These are phyloP conservation scores for Hanseniaspora uvarum DNA, from an alignment of 1,139 yeast species.

Conservation along the genomic window DNA sequence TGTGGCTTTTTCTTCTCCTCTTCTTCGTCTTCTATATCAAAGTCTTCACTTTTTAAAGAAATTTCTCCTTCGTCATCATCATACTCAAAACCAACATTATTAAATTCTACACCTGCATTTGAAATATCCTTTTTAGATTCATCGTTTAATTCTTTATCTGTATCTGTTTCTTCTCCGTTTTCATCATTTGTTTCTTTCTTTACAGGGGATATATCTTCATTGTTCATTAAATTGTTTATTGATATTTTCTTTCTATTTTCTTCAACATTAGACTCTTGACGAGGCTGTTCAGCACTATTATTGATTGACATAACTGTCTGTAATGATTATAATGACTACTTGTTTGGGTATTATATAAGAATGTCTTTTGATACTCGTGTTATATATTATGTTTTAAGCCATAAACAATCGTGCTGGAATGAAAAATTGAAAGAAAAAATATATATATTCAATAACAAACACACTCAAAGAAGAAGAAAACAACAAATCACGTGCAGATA, in stretches of 20 bases:
- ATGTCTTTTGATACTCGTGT: too few relatives aligned
- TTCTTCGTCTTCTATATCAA: slow-evolving; percentile 8
- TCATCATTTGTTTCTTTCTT: slow-evolving; percentile 20
- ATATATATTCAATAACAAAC: not conserved
- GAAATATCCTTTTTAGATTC: not conserved
- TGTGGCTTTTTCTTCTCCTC: slow-evolving; percentile 6
- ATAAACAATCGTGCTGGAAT: too few relatives aligned
- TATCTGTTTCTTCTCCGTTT: slow-evolving; percentile 28
- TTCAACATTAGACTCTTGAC: not conserved
- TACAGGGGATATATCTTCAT: slow-evolving; percentile 24
- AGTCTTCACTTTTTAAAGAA: slow-evolving; percentile 6
- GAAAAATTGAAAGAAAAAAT: not conserved
- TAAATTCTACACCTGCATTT: slow-evolving; percentile 29
- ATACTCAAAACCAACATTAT: slow-evolving; percentile 29
- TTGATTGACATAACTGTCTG: not conserved
- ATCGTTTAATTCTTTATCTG: slow-evolving; percentile 28
- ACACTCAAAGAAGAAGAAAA: not conserved
- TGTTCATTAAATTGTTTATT: slow-evolving; percentile 30
- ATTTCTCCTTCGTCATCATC: slow-evolving; percentile 23
- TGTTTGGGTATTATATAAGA: not conserved
- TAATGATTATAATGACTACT: not conserved
- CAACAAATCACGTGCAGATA: not conserved
- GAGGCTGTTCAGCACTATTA: not conserved
- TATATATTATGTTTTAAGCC: too few relatives aligned
- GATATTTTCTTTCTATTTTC: slow-evolving; percentile 20